These are phyloP conservation scores for Paraleonurus japonicus DNA, from an alignment of 257 asterid genomes.

Conservation along the genomic window DNA sequence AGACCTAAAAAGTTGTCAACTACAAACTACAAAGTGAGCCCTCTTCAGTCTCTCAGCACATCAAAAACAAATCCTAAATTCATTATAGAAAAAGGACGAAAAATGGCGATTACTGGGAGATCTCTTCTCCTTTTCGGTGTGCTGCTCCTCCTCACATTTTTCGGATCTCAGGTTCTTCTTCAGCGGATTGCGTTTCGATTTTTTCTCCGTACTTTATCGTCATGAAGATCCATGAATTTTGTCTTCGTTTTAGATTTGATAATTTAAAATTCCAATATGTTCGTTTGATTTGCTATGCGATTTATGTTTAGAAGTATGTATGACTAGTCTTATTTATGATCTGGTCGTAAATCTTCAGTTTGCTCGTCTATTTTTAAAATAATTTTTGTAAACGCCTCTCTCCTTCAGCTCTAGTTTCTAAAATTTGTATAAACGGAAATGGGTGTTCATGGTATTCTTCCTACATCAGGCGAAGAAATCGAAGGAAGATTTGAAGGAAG, in stretches of 20 bases:
- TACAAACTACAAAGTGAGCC: not conserved
- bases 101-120: not conserved
- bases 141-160: not conserved
- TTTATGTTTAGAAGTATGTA: not conserved
- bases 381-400: not conserved
- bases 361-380: not conserved
- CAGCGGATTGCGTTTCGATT: not conserved
- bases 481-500: slow-evolving; percentile 60
- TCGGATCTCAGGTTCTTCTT: not conserved
- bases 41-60: not conserved
- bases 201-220: not conserved
- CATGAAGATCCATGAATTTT: not conserved
- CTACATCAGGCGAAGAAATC: slow-evolving; percentile 73
- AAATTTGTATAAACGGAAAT: not conserved
- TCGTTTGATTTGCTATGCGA: not conserved
- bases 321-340: not conserved
- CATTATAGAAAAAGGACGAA: not conserved
- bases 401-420: not conserved
- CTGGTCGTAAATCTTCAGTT: not conserved
- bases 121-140: not conserved
- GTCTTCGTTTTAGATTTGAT: not conserved
- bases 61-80: not conserved
- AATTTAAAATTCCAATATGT: not conserved
- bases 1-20: too few species aligned
- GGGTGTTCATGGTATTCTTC: not conserved